Base-by-base conservation (phyloP, 1,284 basidiomycete species). In the Ceratobasidium sp. region DNA sequence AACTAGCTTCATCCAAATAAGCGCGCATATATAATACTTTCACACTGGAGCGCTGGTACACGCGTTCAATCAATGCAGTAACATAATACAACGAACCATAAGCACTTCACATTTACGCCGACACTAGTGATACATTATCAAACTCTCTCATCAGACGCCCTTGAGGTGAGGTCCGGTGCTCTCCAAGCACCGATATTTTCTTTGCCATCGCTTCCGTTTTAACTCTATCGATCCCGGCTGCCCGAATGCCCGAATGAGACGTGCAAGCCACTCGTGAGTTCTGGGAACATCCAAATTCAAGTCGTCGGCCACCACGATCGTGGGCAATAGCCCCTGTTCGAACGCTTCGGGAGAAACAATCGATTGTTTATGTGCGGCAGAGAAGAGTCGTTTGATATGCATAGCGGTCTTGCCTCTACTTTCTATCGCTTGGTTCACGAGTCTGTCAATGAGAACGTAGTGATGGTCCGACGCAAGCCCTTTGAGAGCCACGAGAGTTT, bases 281-380 rank as follows among this genome's bases (percentile, higher is more conserved):
- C 89, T 89, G 2, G 95, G 95, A 70, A 90, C 91, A 77, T 98
- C 94, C 74, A 95, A 89, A 19, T 87, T 85, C 68, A 93, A 85
- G 76, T 97, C 94, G 75, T 94, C 92, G 73, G 97, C 81, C 71
- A 88, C 79, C 76, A 91, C 88, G 67, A 89, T 86, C 64, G 87
- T 83, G 1, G 82, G 77, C 95, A 84, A 16, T 90, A 89, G 70
- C 84, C 76, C 76, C 47, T 74, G 81, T 77, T 87, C 88, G 74
- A 93, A 85, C 6, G 83, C 78, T 13, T 82, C 82, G 0, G 80
- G 59, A 1, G 84, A 82, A 76, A 81, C 86, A 84, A 79, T 71
- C 79, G 82, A 79, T 84, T 88, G 73, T 78, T 81, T 62, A 36
- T 81, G 79, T 5, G 82, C 84, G 49, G 82, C 83, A 23, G 79